These are phyloP conservation scores for Claviceps africana DNA, from an alignment of 2,329 filamentous ascomycete species.

Conservation along the genomic window DNA sequence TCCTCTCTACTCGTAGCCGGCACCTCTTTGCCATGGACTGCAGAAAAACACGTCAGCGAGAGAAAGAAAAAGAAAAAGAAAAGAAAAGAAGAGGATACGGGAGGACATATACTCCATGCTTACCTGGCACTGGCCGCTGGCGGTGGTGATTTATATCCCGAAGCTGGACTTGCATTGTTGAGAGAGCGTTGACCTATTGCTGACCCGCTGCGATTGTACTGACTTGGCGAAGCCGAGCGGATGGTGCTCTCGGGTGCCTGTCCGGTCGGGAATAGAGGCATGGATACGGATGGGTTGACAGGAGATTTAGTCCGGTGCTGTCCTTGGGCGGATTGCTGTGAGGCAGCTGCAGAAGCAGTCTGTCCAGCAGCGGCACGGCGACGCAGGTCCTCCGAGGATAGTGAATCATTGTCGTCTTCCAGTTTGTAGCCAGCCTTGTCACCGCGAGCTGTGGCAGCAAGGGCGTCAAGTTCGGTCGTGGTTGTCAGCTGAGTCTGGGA, in stretches of 20 bases:
- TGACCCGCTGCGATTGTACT: constrained; percentile 13
- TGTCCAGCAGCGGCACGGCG: constrained; percentile 19
- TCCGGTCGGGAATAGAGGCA: constrained; percentile 28
- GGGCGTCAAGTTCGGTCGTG: constrained; percentile 77
- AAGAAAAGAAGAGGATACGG: neutral
- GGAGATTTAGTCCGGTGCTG: constrained; percentile 17
- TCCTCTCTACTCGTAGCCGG: constrained; percentile 26
- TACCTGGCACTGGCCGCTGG: constrained; percentile 28
- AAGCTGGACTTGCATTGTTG: constrained; percentile 20
- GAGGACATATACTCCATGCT: neutral
- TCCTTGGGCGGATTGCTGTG: constrained; percentile 18
- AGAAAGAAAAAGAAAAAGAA: neutral
- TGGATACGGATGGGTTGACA: constrained; percentile 27
- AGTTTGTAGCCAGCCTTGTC: constrained; percentile 47
- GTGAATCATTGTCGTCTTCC: constrained; percentile 28
- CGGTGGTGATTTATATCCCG: constrained; percentile 18
- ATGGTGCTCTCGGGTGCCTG: constrained; percentile 23
- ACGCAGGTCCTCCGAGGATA: constrained; percentile 25
- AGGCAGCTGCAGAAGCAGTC: constrained; percentile 13
- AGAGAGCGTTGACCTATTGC: constrained; percentile 15
- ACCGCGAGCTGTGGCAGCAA: constrained; percentile 77
- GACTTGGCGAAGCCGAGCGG: constrained; percentile 21
- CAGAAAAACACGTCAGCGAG: constrained; percentile 8
- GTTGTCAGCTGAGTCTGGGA: constrained; percentile 66
- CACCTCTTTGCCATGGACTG: constrained; percentile 32